Conservation (phyloP, 1,139 yeast species). For the Debaryomyces sp. region DNA sequence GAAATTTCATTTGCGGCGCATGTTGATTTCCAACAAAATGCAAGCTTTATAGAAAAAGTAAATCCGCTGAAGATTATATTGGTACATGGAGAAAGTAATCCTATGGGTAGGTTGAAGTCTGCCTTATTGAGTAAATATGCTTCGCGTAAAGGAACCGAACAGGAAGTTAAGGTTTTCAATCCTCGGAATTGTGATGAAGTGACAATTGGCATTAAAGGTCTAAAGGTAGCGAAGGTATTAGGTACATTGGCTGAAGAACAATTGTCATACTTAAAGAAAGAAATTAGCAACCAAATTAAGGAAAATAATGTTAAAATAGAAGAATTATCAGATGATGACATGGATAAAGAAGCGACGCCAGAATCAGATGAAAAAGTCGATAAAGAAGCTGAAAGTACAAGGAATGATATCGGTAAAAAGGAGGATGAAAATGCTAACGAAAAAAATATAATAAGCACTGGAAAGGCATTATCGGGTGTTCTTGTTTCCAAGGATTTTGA, state of each 20-base stretch:
- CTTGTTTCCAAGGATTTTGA: constrained; percentile 91
- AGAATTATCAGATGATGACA: constrained; percentile 13
- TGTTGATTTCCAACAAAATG: constrained; percentile 92
- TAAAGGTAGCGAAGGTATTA: constrained; percentile 82
- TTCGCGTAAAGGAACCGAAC: constrained; percentile 78
- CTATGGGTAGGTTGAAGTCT: constrained; percentile 95
- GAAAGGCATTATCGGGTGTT: constrained; percentile 72
- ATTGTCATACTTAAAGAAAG: constrained; percentile 33
- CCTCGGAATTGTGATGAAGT: constrained; percentile 91
- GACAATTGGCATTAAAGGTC: constrained; percentile 75
- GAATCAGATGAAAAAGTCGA: constrained; percentile 20
- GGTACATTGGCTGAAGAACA: constrained; percentile 71
- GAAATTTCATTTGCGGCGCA: constrained; percentile 99
- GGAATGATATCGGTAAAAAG: constrained; percentile 18
- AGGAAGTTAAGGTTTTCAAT: constrained; percentile 89
- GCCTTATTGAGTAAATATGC: constrained; percentile 88
- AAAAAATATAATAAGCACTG: constrained; percentile 26
- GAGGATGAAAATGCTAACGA: constrained; percentile 14
- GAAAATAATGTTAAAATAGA: constrained; percentile 17
- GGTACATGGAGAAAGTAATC: constrained; percentile 98
- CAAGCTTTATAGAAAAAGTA: constrained; percentile 86
- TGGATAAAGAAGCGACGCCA: constrained; percentile 17
- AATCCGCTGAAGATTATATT: constrained; percentile 82
- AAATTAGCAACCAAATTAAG: constrained; percentile 25
- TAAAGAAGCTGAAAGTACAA: constrained; percentile 10